Evolutionary conservation across 78 protist genomes (phyloP).

Genomic region (Neovahlkampfia damariscottae): DNA sequence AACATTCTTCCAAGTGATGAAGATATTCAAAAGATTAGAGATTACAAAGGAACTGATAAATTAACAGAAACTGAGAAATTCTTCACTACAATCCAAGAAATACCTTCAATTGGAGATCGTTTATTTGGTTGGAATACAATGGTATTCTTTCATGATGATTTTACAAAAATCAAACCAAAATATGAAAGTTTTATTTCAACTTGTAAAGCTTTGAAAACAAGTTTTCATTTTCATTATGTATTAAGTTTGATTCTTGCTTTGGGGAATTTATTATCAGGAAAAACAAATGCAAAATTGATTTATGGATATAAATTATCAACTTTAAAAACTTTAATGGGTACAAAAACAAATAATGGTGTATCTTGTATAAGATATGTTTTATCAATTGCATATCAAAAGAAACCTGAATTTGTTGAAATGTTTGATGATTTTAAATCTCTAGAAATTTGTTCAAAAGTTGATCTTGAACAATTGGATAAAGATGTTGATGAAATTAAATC

Average conservation of each 20-base stretch:
- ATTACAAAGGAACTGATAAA: background rate
- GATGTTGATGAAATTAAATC: too few species aligned
- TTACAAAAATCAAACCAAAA: background rate
- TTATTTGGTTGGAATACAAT: background rate
- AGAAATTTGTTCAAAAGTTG: background rate
- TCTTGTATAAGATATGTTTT: background rate
- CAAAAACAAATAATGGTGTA: background rate
- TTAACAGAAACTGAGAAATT: background rate
- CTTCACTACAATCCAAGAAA: background rate
- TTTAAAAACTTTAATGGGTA: background rate
- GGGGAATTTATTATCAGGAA: background rate
- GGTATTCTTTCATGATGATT: background rate
- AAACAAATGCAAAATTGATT: background rate
- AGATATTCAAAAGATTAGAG: background rate
- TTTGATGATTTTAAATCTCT: background rate
- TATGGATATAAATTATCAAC: background rate
- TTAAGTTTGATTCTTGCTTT: background rate
- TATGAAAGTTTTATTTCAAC: background rate
- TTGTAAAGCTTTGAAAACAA: background rate
- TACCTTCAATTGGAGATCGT: background rate
- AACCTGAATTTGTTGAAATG: background rate
- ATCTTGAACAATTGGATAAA: background rate
- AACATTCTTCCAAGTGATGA: background rate
- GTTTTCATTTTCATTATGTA: background rate
- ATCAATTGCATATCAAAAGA: background rate